Base-by-base conservation (phyloP, 2,329 filamentous ascomycete species). In the Colletotrichum sp. region DNA sequence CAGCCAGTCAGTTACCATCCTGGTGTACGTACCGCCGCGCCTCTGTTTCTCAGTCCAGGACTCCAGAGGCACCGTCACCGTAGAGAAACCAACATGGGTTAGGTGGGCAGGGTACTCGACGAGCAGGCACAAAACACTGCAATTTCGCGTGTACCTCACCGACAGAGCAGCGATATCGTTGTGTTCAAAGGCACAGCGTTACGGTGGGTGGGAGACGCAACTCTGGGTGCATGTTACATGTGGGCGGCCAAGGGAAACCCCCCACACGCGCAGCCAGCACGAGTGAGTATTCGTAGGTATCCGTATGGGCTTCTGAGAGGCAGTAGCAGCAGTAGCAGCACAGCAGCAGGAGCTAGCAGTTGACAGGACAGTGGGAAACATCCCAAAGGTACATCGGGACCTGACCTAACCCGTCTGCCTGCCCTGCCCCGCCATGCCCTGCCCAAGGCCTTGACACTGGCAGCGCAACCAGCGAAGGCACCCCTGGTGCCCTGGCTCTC, bases 351-450 rank as follows among this genome's bases (percentile, higher is more conserved):
- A 26, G 28, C 60, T 52, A 64, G 64, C 36, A 67, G 59, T 13
- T 69, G 71, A 74, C 32, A 64, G 55, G 57, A 64, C 71, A 64
- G 71, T 57, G 66, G 39, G 66, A 69, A 69, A 64, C 65, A 63
- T 55, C 55, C 55, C 44, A 57, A n/a, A 57, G 57, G 66, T 64
- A 73, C 71, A 36, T 72, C 36, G 16, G 32, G 63, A 34, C 24
- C 21, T 30, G n/a, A 13, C 32, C 60, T 71, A 5, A 34, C 49
- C 32, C 26, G 52, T 13, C 52, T 10, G 24, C 24, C 52, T 16
- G 12, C 24, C 52, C 28, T 60, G 24, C 52, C 52, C 52, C 9
- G 12, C 52, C 24, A 21, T 49, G 44, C 18, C 44, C 44, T 52
- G 44, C 44, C 44, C 44, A 52, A 52, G 44, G 44, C 44, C 44